Percentiles rank a stretch among this genome's conserved stretches.
These are phyloP conservation scores for Aurifilum marmelostoma DNA, from an alignment of 2,329 filamentous ascomycete species.

Conservation along the genomic window DNA sequence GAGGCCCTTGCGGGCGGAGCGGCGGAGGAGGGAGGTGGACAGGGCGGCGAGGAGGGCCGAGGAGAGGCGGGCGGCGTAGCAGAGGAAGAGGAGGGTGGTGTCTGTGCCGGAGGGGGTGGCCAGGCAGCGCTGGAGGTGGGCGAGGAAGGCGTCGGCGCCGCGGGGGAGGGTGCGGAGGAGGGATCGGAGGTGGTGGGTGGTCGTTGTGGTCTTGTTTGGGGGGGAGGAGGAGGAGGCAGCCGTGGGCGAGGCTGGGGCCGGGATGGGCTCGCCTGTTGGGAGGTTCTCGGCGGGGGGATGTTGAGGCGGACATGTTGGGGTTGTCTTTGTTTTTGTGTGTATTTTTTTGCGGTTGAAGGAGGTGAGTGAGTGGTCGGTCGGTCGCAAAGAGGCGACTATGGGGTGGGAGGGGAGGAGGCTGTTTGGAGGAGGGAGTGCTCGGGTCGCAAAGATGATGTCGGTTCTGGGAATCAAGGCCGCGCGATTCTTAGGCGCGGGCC, in stretches of 20 bases:
- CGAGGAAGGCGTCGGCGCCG: slow-evolving; percentile 56
- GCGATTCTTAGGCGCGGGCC: not conserved
- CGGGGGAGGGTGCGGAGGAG: slow-evolving; percentile 43
- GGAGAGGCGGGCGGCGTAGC: slow-evolving; percentile 66
- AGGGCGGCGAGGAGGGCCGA: slow-evolving; percentile 55
- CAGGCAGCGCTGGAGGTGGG: slow-evolving; percentile 64
- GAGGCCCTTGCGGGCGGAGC: slow-evolving; percentile 51
- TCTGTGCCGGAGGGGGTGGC: slow-evolving; percentile 72
- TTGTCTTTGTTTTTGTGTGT: not conserved
- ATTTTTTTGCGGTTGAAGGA: not conserved
- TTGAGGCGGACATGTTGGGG: slow-evolving; percentile 23
- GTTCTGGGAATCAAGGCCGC: not conserved
- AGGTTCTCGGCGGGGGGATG: slow-evolving; percentile 34
- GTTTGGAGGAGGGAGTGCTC: not conserved
- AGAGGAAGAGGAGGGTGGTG: slow-evolving; percentile 67
- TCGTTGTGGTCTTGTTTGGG: not conserved
- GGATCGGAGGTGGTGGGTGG: slow-evolving; percentile 22
- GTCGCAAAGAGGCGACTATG: not conserved
- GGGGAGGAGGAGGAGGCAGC: slow-evolving; percentile 34
- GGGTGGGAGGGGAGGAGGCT: not conserved
- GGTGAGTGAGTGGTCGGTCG: not conserved
- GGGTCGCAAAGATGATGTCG: not conserved
- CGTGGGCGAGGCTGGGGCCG: slow-evolving; percentile 32
- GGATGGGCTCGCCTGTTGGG: slow-evolving; percentile 43
- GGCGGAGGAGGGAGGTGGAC: slow-evolving; percentile 60